Conservation (phyloP, 345 rosid genomes). For the Turnera subulata region DNA sequence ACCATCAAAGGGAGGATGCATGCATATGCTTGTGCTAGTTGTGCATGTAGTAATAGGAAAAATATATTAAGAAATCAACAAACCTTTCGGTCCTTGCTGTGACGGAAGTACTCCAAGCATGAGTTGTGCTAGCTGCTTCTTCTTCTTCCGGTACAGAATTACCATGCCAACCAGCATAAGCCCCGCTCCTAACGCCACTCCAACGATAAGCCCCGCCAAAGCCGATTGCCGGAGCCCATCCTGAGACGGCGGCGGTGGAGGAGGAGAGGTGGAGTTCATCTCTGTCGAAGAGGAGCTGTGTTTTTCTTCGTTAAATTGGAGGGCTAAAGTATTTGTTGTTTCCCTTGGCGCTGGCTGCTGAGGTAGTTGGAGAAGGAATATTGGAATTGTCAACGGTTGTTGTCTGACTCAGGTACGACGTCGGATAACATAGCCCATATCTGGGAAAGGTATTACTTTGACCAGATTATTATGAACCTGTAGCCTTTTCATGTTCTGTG, state of each 20-base stretch:
- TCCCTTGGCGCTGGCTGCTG: too few relatives aligned
- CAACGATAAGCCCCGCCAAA: conserved; percentile 21
- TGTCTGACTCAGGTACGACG: too few relatives aligned
- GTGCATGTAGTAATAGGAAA: background rate
- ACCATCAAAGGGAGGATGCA: background rate
- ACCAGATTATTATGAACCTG: too few relatives aligned
- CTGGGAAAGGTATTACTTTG: too few relatives aligned
- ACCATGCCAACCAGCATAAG: conserved; percentile 23
- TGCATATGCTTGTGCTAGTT: background rate
- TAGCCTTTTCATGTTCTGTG: too few relatives aligned
- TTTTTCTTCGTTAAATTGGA: too few relatives aligned
- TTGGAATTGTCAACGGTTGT: too few relatives aligned
- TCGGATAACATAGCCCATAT: too few relatives aligned
- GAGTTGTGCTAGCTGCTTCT: conserved; percentile 16
- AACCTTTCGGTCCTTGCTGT: conserved; percentile 18
- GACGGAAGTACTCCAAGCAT: conserved; percentile 1
- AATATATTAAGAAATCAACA: too few relatives aligned
- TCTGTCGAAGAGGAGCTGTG: too few relatives aligned
- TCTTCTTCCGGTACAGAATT: conserved; percentile 16
- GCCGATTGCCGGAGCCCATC: conserved; percentile 1
- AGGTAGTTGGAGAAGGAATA: too few relatives aligned
- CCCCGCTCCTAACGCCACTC: conserved; percentile 25
- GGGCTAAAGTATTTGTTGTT: too few relatives aligned
- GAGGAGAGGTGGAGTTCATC: conserved; percentile 5
- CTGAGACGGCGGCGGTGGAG: background rate